Conservation (phyloP, 352 stramenopile species). For the Phytophthora nicotianae region DNA sequence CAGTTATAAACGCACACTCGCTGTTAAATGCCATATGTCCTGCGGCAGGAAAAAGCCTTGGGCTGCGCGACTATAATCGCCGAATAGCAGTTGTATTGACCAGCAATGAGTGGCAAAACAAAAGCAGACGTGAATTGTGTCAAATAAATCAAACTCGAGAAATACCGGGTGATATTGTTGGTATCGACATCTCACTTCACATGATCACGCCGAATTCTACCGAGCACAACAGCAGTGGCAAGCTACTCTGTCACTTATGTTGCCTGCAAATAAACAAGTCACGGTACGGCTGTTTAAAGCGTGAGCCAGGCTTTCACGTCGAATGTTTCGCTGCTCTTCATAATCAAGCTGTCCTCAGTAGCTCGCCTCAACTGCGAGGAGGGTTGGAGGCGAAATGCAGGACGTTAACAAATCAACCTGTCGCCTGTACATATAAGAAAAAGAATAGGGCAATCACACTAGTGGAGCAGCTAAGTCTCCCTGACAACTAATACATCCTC, state of each 20-base stretch:
- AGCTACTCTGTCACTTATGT: constrained; percentile 15
- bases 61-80: constrained; percentile 9
- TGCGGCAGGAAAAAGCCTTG: not conserved
- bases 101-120: not conserved
- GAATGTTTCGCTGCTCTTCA: constrained; percentile 16
- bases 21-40: not conserved
- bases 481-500: too few relatives aligned
- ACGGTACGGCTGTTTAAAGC: constrained; percentile 15
- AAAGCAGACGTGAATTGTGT: not conserved
- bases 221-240: constrained; percentile 5
- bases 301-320: constrained; percentile 14
- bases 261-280: constrained; percentile 9
- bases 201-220: constrained; percentile 21
- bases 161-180: constrained; percentile 5
- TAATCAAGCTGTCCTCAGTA: constrained; percentile 15
- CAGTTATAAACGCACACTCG: constrained; percentile 8
- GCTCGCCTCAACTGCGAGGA: constrained; percentile 1
- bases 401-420: not conserved
- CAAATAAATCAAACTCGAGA: constrained; percentile 13
- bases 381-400: constrained; percentile 7
- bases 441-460: too few relatives aligned
- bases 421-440: not conserved
- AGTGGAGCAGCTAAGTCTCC: too few relatives aligned
- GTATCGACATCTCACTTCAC: constrained; percentile 5
- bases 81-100: constrained; percentile 12